Base-by-base conservation (phyloP, 1,284 basidiomycete species). In the Stereum hirsutum region DNA sequence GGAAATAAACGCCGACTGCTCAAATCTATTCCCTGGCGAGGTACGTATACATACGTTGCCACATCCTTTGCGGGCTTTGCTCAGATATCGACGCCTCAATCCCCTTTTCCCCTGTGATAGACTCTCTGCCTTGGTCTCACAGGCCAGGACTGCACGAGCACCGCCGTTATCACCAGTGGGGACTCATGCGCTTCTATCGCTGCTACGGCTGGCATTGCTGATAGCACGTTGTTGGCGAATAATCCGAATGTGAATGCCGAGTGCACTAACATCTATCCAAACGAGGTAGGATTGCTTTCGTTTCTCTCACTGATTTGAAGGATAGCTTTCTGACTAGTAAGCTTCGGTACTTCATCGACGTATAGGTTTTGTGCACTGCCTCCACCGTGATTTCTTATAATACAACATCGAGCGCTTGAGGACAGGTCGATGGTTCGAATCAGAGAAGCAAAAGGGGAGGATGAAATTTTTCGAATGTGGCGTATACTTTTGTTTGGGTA, bases 211-310 rank as follows among this genome's bases (percentile, higher is more conserved):
- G 57, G 58, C 20, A 66, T 73, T 34, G 52, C 66, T 17, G 40
- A 56, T 41, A 62, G 48, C 24, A 68, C 65, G n/a, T 58, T 81
- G 27, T 48, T 60, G 32, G 54, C 60, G 23, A 79, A 79, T 58
- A 80, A 80, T 60, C 76, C 74, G 6, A 73, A 76, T 49, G 49
- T 81, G 38, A 54, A 71, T 53, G 44, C 53, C 6, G 54, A 38
- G 4, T 80, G 77, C 59, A 59, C 56, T 24, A 75, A 75, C 57
- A 63, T 76, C 20, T 69, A 69, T 52, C 52, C 61, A 32, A 61
- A 53, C 42, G 69, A 73, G 62, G 69, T 69, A 47, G n/a, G n/a
- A n/a, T n/a, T n/a, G n/a, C n/a, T n/a, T n/a, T n/a, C n/a, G n/a
- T n/a, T n/a, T n/a, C n/a, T n/a, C n/a, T n/a, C n/a, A n/a, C n/a